Evolutionary conservation across 163 green algal genomes (phyloP), one percentile per base, ranked within the genome.

Genomic region (Volvox carteri): DNA sequence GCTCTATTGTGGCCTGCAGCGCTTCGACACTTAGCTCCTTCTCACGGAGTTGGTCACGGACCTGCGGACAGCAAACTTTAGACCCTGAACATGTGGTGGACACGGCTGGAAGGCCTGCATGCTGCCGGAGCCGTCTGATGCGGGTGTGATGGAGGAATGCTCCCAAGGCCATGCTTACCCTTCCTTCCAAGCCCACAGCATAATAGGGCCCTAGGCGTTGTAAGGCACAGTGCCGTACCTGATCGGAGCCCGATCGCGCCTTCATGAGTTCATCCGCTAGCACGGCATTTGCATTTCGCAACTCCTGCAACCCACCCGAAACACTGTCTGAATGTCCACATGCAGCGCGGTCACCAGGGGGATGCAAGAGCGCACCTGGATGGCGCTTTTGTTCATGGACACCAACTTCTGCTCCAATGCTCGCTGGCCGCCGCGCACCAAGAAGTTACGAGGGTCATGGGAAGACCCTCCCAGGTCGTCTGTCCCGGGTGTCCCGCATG

Each of bases 241-340:
- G 48, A 2, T 84, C 72, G 19, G 84, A 76, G 41, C 84, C 84
- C 4, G 72, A 62, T 4, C 72, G 72, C 30, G 72, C 41, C 84
- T 76, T 89, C 72, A 89, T 14, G 19, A 89, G 84, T 54, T 89
- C 84, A 7, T 89, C 84, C 23, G 84, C 84, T 5, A 89, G 54
- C 14, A 84, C 54, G 5, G 67, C 28, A 54, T 89, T 89, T 2
- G 84, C 84, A 14, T 56, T 67, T 16, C 84, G 84, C 44, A 89
- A 42, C 70, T 89, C 84, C 84, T 89, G 72, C 19, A 41, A 44
- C 41, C 46, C 44, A 83, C 16, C 25, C 25, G 7, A 19, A 65
- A 19, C 19, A 30, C 19, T 65, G 54, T 11, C 28, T 65, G 5
- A 19, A 23, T 65, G 54, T 65, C 54, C 7, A 65, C 3, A 7